These are phyloP conservation scores for Acaromyces ingoldii DNA, from an alignment of 1,284 basidiomycete genomes.

Conservation along the genomic window DNA sequence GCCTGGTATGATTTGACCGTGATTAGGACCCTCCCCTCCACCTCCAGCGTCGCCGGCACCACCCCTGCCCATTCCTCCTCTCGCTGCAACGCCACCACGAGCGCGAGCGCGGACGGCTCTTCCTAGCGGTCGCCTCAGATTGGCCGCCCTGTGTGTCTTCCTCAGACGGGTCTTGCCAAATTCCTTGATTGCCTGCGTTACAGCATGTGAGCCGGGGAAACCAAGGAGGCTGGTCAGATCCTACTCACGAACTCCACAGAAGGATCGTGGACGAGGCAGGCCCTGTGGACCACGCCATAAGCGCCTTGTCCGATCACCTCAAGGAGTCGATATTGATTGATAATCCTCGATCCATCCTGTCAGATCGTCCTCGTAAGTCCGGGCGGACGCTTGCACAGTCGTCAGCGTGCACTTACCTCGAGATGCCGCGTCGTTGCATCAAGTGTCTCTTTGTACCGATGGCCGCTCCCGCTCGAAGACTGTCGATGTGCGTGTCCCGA, in stretches of 20 bases:
- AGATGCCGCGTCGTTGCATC: slow-evolving; percentile 41
- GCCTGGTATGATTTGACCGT: too few relatives aligned
- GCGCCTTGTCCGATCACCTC: slow-evolving; percentile 43
- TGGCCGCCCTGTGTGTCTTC: slow-evolving; percentile 18
- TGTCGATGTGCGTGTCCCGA: not conserved
- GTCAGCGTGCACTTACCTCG: slow-evolving; percentile 8
- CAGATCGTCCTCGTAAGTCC: not conserved
- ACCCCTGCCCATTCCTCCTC: not conserved
- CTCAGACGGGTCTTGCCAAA: slow-evolving; percentile 46
- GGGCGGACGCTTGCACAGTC: not conserved
- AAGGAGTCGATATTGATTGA: slow-evolving; percentile 48
- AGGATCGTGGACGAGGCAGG: slow-evolving; percentile 25
- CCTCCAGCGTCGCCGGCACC: not conserved
- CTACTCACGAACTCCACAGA: slow-evolving; percentile 11
- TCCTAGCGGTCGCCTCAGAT: not conserved
- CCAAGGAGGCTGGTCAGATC: not conserved
- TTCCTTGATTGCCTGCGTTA: slow-evolving; percentile 38
- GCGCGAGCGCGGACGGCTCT: slow-evolving; percentile 1
- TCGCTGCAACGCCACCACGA: not conserved
- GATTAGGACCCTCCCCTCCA: not conserved
- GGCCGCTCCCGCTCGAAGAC: not conserved
- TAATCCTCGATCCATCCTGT: slow-evolving; percentile 39
- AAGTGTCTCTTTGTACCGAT: slow-evolving; percentile 41
- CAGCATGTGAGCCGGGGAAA: slow-evolving; percentile 16
- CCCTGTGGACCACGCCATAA: slow-evolving; percentile 42